These are phyloP conservation scores for Yamadazyma laniorum DNA, from an alignment of 805 yeast species.

Conservation along the genomic window DNA sequence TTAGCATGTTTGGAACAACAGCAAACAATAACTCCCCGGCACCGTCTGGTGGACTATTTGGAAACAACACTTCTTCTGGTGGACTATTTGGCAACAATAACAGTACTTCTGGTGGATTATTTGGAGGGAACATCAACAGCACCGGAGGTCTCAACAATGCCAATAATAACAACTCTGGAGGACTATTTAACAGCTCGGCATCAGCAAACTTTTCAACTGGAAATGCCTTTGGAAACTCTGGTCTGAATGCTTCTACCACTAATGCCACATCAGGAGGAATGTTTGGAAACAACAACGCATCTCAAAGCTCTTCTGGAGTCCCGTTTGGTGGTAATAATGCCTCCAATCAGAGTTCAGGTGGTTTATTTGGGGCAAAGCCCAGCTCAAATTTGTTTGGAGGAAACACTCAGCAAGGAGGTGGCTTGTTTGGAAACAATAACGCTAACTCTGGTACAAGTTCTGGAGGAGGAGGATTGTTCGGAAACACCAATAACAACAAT, in stretches of 20 bases:
- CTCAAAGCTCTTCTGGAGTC: conserved; percentile 23
- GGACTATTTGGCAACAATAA: conserved; percentile 13
- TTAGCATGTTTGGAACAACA: conserved; percentile 7
- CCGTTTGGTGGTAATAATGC: conserved; percentile 20
- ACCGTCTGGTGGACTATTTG: conserved; percentile 6
- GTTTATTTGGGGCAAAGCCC: conserved; percentile 6
- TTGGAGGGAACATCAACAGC: conserved; percentile 9
- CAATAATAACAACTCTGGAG: conserved; percentile 12
- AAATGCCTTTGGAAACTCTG: background rate
- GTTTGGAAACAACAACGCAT: conserved; percentile 15
- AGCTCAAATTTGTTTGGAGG: background rate
- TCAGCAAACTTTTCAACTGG: conserved; percentile 7
- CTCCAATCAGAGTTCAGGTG: conserved; percentile 1
- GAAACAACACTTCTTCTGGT: conserved; percentile 8
- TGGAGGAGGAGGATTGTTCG: conserved; percentile 15
- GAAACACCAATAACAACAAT: conserved; percentile 4
- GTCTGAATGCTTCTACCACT: conserved; percentile 8
- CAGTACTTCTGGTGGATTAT: conserved; percentile 12
- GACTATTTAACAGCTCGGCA: conserved; percentile 17
- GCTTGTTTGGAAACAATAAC: conserved; percentile 23
- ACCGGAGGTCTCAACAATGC: too few relatives aligned
- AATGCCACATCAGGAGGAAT: conserved; percentile 20
- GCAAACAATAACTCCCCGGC: conserved; percentile 4
- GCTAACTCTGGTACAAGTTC: background rate
- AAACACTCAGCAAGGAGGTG: conserved; percentile 20